Evolutionary conservation across 2,329 filamentous ascomycete genomes (phyloP).

Genomic region (Periconia digitata): DNA sequence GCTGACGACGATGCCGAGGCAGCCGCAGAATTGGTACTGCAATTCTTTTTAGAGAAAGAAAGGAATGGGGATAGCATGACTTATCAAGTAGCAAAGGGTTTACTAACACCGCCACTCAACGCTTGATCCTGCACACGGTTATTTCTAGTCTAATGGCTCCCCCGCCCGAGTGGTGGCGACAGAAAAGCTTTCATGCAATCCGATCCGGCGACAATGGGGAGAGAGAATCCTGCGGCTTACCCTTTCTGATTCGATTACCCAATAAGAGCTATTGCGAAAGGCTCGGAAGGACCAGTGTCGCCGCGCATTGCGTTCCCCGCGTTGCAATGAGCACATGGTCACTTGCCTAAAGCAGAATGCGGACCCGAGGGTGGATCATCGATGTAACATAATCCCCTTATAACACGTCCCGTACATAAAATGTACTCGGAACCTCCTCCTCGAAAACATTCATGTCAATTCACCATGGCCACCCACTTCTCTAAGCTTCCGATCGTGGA

Average conservation of each 20-base stretch:
- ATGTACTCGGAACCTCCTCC: neutral
- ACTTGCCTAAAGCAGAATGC: constrained; percentile 10
- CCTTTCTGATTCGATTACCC: neutral
- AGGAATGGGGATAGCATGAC: neutral
- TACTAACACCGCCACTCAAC: constrained; percentile 21
- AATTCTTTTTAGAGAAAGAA: constrained; percentile 29
- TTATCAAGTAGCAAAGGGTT: constrained; percentile 11
- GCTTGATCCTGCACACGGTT: neutral
- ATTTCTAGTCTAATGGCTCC: neutral
- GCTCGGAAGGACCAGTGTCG: neutral
- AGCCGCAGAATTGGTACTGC: constrained; percentile 34
- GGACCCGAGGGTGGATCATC: neutral
- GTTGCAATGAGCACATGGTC: constrained; percentile 8
- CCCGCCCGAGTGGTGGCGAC: neutral
- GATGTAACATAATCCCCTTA: neutral
- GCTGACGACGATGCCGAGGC: constrained; percentile 33
- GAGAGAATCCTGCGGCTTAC: neutral
- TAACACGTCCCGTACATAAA: neutral
- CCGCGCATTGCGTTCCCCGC: neutral
- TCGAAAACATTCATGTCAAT: neutral
- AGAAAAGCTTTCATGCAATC: neutral
- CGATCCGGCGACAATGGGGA: neutral
- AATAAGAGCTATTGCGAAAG: neutral
- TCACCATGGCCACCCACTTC: constrained; percentile 48
- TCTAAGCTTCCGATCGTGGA: constrained; percentile 48